phyloP scores from a whole-genome alignment of 106 monocot species.

The Dioscorea zingiberensis region DNA sequence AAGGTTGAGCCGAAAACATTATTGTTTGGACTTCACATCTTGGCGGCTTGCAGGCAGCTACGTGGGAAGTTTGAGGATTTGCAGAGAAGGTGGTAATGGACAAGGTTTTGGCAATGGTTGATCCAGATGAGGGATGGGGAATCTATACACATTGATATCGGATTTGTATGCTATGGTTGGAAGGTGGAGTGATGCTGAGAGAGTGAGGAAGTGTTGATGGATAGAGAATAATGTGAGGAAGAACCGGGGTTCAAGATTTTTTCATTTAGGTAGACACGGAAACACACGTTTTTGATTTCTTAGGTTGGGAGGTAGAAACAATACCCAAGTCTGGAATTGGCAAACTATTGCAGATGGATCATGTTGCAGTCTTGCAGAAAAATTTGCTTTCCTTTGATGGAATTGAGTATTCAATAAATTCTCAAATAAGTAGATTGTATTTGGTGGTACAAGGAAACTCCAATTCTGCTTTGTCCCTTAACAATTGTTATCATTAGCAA shows the following conservation, averaged over 20 bases:
- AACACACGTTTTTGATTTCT: too few relatives aligned
- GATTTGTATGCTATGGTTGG: conserved; percentile 65
- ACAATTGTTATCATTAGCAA: too few relatives aligned
- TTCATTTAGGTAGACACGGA: conserved; percentile 17
- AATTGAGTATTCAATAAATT: too few relatives aligned
- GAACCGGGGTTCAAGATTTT: conserved; percentile 46
- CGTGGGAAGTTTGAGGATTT: conserved; percentile 49
- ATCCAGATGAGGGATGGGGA: conserved; percentile 38
- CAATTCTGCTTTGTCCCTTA: too few relatives aligned
- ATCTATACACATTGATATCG: conserved; percentile 54
- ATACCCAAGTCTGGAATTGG: too few relatives aligned
- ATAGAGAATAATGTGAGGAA: conserved; percentile 37
- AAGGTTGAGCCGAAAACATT: conserved; percentile 55
- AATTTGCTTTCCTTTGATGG: too few relatives aligned
- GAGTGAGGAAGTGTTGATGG: conserved; percentile 60
- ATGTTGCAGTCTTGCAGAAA: too few relatives aligned
- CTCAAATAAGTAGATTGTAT: too few relatives aligned
- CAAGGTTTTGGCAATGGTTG: conserved; percentile 26
- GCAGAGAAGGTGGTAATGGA: conserved; percentile 45
- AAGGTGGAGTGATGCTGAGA: conserved; percentile 53
- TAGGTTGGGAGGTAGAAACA: too few relatives aligned
- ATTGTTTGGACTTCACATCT: conserved; percentile 50
- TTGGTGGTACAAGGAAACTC: too few relatives aligned
- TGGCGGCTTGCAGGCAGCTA: conserved; percentile 47
- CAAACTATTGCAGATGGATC: too few relatives aligned